Percentiles rank a stretch among this genome's conserved stretches.
phyloP scores from a whole-genome alignment of 2,329 filamentous ascomycete species.

The Venturiaceae sp. region DNA sequence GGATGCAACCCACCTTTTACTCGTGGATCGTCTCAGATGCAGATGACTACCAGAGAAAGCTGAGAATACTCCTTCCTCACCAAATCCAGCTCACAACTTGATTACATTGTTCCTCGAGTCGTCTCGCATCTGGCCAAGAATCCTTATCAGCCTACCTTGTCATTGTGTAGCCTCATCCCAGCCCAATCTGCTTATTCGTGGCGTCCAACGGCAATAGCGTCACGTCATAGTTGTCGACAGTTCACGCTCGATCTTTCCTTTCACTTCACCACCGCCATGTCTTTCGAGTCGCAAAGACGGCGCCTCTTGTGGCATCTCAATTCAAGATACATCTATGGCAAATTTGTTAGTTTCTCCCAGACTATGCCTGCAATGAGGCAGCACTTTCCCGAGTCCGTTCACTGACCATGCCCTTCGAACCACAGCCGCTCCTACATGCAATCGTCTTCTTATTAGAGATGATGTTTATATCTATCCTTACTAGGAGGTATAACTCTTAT shows the following conservation, averaged over 20 bases:
- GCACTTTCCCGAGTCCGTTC: conserved; percentile 5
- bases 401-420: neutral
- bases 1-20: neutral
- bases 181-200: neutral
- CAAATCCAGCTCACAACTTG: neutral
- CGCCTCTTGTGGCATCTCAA: conserved; percentile 58
- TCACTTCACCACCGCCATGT: conserved; percentile 13
- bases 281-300: conserved; percentile 34
- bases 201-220: neutral
- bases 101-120: neutral
- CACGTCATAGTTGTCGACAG: too few species aligned
- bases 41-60: neutral
- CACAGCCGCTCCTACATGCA: conserved; percentile 75
- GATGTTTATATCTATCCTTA: conserved; percentile 71
- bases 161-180: neutral
- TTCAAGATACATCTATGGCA: conserved; percentile 63
- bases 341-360: conserved; percentile 49
- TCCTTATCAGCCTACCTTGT: neutral
- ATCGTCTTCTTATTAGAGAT: conserved; percentile 83
- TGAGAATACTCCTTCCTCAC: too few species aligned
- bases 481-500: conserved; percentile 83
- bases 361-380: too few species aligned
- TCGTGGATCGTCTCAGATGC: neutral
- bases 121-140: neutral
- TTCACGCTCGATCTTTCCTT: neutral